Evolutionary conservation across 1,284 basidiomycete species (phyloP).

Genomic region (Papiliotrema nemorosa): DNA sequence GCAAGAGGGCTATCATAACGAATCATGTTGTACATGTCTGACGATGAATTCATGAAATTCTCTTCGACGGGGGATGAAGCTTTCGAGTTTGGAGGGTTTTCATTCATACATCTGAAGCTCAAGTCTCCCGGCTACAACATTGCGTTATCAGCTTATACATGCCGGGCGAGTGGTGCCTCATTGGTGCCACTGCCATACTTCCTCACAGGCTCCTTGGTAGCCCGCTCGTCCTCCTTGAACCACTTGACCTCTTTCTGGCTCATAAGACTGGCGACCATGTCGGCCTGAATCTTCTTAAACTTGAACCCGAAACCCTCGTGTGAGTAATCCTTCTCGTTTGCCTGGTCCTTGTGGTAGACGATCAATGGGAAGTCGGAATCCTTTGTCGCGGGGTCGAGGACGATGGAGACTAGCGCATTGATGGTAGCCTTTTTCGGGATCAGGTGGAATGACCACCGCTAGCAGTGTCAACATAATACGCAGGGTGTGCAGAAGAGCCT

Average conservation of each 20-base stretch:
- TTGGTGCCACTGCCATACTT: constrained; percentile 30
- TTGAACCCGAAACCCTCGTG: constrained; percentile 39
- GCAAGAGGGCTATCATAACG: too few relatives aligned
- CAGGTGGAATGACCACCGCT: constrained; percentile 36
- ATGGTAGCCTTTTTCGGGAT: constrained; percentile 34
- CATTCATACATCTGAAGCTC: too few relatives aligned
- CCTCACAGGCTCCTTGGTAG: constrained; percentile 28
- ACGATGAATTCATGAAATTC: too few relatives aligned
- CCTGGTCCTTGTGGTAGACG: constrained; percentile 35
- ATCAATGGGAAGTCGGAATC: constrained; percentile 38
- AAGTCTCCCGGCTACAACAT: too few relatives aligned
- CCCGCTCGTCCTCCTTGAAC: constrained; percentile 35
- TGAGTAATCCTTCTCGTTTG: constrained; percentile 35
- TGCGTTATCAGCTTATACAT: constrained; percentile 7
- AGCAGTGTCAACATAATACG: not conserved
- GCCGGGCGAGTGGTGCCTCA: constrained; percentile 21
- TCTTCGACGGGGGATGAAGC: too few relatives aligned
- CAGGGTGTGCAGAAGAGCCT: not conserved
- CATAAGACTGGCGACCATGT: constrained; percentile 27
- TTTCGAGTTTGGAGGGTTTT: too few relatives aligned
- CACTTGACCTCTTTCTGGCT: constrained; percentile 24
- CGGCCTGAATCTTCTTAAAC: constrained; percentile 38
- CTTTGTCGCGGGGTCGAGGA: constrained; percentile 34
- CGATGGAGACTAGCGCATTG: constrained; percentile 34
- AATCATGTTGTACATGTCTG: too few relatives aligned